These are phyloP conservation scores for Beauveria asiatica DNA, from an alignment of 2,329 filamentous ascomycete genomes.

Conservation along the genomic window DNA sequence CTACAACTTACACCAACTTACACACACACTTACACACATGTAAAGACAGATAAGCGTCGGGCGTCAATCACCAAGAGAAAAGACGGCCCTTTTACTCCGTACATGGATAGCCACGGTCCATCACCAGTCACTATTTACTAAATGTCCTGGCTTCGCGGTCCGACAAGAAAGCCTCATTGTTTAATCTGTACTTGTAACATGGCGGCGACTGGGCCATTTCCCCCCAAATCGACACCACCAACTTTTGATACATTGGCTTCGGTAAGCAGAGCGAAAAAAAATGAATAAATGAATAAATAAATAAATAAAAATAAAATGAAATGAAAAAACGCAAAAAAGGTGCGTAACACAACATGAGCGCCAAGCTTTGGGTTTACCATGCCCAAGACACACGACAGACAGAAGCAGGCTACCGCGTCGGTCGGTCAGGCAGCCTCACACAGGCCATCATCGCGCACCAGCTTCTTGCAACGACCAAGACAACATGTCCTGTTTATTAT, in stretches of 20 bases:
- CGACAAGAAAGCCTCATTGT: no score
- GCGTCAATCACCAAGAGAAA: not conserved
- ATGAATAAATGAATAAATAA: no score
- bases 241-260: not conserved
- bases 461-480: not conserved
- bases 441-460: not conserved
- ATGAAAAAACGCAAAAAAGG: not conserved
- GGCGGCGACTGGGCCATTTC: not conserved
- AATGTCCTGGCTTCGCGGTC: no score
- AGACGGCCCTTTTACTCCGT: no score
- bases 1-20: not conserved
- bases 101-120: not conserved
- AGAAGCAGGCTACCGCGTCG: not conserved
- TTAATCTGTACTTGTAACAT: not conserved
- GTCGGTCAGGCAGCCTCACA: slow-evolving; percentile 1
- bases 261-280: not conserved
- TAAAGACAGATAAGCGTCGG: not conserved
- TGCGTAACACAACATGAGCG: not conserved
- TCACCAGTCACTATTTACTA: no score
- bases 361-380: slow-evolving; percentile 3
- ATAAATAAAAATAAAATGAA: no score
- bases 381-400: not conserved
- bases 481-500: no score
- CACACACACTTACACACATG: no score
- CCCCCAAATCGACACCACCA: not conserved